Base-by-base conservation (phyloP, 169 alveolate genomes). In the Eimeria necatrix region DNA sequence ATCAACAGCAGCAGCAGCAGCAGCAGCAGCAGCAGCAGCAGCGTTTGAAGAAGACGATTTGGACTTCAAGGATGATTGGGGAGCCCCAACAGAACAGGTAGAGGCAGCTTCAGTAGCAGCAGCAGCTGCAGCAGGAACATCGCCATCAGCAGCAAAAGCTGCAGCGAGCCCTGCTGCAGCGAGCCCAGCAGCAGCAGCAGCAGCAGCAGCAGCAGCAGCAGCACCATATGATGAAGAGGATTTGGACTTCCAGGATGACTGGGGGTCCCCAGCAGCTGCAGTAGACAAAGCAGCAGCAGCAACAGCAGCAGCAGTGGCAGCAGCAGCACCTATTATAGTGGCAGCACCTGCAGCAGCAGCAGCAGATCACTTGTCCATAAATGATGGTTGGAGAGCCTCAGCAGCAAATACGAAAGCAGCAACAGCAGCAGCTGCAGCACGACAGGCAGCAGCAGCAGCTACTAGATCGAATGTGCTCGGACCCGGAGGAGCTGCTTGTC, bases 211-310 rank as follows among this genome's bases (percentile, higher is more conserved):
- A 24, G 80, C 86, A 16, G 90, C 68, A 52, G 90, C 53, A 80
- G 90, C 49, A 2, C 24, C 73, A 49, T 24, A 24, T 24, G 14
- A 32, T 8, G 90, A 10, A 80, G 90, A 80, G 2, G 90, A 80
- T n/a, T 3, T 52, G 22, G 90, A 52, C 88, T 78, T 78, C 70
- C 41, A 78, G 24, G 90, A 80, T 49, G 90, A 80, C 73, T 80
- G 90, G 90, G 90, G 90, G n/a, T n/a, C 16, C n/a, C 73, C 73
- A n/a, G 76, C 76, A 14, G 49, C 76, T 5, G 12, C 76, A 68
- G 49, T 48, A 68, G 8, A 32, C 20, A 7, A 32, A 64, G 4
- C 76, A 12, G 46, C 76, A n/a, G 46, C 76, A 68, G 46, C 48
- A 12, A 20, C 76, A n/a, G 46, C 32, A 18, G 76, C 76, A 70